These are phyloP conservation scores for Teunomyces aglyptinius DNA, from an alignment of 805 yeast species.

Conservation along the genomic window DNA sequence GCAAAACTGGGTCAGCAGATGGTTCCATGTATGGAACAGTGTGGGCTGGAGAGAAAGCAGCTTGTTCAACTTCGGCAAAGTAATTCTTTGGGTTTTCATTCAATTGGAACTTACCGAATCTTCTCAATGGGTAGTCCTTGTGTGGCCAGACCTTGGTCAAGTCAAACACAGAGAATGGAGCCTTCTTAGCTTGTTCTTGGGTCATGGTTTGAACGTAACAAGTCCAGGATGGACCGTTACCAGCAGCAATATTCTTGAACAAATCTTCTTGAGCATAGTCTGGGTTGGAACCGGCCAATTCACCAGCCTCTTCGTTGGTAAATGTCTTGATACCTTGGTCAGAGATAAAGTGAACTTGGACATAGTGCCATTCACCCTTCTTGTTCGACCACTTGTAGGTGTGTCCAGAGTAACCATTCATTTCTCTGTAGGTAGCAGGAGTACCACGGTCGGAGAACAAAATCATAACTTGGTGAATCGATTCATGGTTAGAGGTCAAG, in stretches of 20 bases:
- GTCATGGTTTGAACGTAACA: slow-evolving; percentile 86
- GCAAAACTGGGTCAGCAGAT: slow-evolving; percentile 74
- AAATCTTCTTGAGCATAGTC: slow-evolving; percentile 80
- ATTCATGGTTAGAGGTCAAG: slow-evolving; percentile 68
- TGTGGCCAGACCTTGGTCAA: slow-evolving; percentile 75
- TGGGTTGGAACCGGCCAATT: slow-evolving; percentile 72
- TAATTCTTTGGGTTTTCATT: slow-evolving; percentile 58
- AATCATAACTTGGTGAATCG: slow-evolving; percentile 70
- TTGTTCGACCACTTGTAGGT: slow-evolving; percentile 77
- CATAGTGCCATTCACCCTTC: slow-evolving; percentile 74
- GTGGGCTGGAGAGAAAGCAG: slow-evolving; percentile 72
- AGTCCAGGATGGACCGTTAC: slow-evolving; percentile 83
- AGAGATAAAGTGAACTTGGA: slow-evolving; percentile 69
- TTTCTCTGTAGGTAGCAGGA: slow-evolving; percentile 69
- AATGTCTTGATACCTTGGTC: slow-evolving; percentile 61
- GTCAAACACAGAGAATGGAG: slow-evolving; percentile 82
- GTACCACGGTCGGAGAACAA: slow-evolving; percentile 83
- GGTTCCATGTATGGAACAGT: slow-evolving; percentile 75
- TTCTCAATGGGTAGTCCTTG: slow-evolving; percentile 51
- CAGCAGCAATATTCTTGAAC: slow-evolving; percentile 73
- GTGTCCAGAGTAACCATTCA: slow-evolving; percentile 86
- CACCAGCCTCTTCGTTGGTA: slow-evolving; percentile 65
- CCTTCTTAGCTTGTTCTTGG: slow-evolving; percentile 68
- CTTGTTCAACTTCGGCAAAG: slow-evolving; percentile 42
- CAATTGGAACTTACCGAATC: slow-evolving; percentile 53